phyloP scores from a whole-genome alignment of 768 basidiomycete species.

The Boletus subcaerulescens region DNA sequence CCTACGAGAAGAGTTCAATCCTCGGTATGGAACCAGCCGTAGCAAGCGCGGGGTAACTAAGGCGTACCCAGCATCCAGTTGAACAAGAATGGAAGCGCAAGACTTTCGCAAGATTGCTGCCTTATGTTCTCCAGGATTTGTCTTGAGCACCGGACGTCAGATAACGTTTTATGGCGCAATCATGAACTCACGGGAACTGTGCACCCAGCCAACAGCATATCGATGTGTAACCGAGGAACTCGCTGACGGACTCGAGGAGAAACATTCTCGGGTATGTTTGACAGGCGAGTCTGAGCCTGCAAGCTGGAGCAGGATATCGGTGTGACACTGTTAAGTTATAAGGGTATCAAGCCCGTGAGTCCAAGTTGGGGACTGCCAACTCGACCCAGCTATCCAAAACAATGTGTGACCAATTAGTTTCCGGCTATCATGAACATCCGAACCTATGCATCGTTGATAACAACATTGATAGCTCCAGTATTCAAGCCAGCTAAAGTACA shows the following conservation, averaged over 20 bases:
- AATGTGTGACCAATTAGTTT: too few relatives aligned
- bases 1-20: constrained; percentile 44
- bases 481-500: too few relatives aligned
- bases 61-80: constrained; percentile 88
- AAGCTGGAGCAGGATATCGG: constrained; percentile 3
- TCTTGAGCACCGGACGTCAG: constrained; percentile 36
- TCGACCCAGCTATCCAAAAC: too few relatives aligned
- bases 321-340: background rate
- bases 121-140: constrained; percentile 81
- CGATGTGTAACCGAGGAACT: constrained; percentile 65
- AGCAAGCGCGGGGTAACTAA: constrained; percentile 6
- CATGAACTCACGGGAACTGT: constrained; percentile 74
- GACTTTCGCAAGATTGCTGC: constrained; percentile 79
- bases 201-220: constrained; percentile 83
- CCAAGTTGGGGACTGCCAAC: too few relatives aligned
- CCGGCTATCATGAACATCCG: too few relatives aligned
- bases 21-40: background rate
- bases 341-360: constrained; percentile 6
- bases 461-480: too few relatives aligned
- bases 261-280: constrained; percentile 13
- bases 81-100: constrained; percentile 88
- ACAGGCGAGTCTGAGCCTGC: background rate
- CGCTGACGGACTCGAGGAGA: constrained; percentile 43
- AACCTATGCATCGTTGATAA: too few relatives aligned
- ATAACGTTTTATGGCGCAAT: constrained; percentile 10